Evolutionary conservation across 176 grass and related monocot species (phyloP), one percentile per base, ranked within the genome.

Genomic region (Leersia perrieri): DNA sequence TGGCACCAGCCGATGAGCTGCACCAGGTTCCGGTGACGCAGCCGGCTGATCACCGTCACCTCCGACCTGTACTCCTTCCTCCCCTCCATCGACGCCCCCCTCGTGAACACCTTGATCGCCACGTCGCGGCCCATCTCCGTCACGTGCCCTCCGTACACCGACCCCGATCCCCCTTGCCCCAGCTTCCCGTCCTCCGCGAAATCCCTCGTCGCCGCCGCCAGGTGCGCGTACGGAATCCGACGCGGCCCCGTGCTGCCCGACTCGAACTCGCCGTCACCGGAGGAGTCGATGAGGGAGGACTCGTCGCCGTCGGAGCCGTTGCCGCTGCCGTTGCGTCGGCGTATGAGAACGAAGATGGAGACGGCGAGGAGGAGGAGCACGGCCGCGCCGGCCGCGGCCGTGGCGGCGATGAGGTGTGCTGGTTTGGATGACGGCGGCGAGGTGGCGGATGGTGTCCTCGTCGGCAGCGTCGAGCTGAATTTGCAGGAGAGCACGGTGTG

Each of bases 1-100:
- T 94, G 89, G 80, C 89, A 91, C 92, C 92, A 89, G 12, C 92
- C 92, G 18, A 86, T 76, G 5, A 94, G 89, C 81, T 94, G 92
- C 70, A 91, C 92, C 0, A 94, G 86, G 70, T 94, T 91, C 9
- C 92, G 75, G 68, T 94, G 92, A 6, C 92, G 69, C 42, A 94
- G 74, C 1, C 84, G 80, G 89, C 86, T 89, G 73, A 94, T 91
- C 2, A 89, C 78, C 2, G 74, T 91, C 58, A 94, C 89, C 89
- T 94, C 92, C 0, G 89, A 81, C 36, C 62, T 83, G 76, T 89
- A 91, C 49, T 91, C 89, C 61, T 81, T 89, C 42, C 70, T 82
- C 9, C 92, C 89, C n/a, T 89, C 73, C 75, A 72, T 62, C 16
- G 90, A 80, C 13, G 84, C 84, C 2, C 73, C 85, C 58, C 73